Evolutionary conservation across 345 rosid species (phyloP), one percentile per base, ranked within the genome.

Genomic region (Brassica incana): DNA sequence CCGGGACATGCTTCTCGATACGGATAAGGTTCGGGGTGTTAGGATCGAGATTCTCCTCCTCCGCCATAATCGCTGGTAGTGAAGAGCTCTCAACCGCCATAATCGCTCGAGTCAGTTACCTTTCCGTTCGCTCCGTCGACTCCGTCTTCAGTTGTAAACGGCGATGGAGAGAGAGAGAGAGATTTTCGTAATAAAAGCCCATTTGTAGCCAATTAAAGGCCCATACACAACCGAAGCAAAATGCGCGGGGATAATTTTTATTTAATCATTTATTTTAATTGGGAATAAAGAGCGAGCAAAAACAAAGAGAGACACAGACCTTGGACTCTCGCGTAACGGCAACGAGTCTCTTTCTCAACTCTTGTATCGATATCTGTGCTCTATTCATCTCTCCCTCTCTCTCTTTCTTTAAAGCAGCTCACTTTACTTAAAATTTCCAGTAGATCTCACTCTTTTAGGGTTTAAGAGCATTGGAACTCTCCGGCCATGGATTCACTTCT

Each of bases 31-130:
- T 74, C 79, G 67, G 2, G 2, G 78, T 74, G 67, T 80, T 80
- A 12, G 83, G 83, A 80, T 80, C 52, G 7, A 63, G 67, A 65
- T 74, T 80, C 83, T 74, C 79, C 83, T 69, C 79, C 27, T 18
- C 67, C 1, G 71, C 67, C 79, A 54, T 52, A 3, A 54, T 74
- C 83, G 32, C 14, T 4, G 75, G 2, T 14, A 64, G 72, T 11
- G 76, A 27, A 29, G 72, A 69, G 12, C 30, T 66, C 35, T 63
- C 76, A 52, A 69, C 72, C 75, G 48, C 61, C 83, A 52, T 74
- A 1, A 9, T 64, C 54, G 14, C 58, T 64, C 36, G 30, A n/a
- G 15, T 73, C 36, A 58, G 69, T 68, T 74, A 62, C 71, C 52
- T 52, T 74, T 3, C 83, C 78, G 78, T 79, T 79, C 11, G 36